Conservation (phyloP, 257 asterid species). For the Apocynum venetum region DNA sequence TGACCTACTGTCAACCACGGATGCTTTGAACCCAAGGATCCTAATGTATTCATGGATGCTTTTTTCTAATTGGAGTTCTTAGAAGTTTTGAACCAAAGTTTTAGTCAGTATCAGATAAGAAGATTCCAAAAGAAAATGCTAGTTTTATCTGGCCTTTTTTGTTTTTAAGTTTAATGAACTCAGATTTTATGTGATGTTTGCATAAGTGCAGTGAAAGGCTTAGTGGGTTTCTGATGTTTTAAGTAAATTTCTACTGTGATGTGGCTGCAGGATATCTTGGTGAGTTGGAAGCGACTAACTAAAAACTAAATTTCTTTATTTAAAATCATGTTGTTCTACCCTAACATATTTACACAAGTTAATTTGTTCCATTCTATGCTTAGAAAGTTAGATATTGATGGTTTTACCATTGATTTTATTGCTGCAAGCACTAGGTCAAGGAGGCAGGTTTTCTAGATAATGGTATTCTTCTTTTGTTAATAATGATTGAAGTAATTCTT, state of each 20-base stretch:
- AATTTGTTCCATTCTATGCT: neutral
- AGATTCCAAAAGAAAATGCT: neutral
- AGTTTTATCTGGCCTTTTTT: neutral
- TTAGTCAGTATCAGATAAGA: neutral
- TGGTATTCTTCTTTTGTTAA: neutral
- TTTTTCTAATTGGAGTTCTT: neutral
- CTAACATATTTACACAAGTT: neutral
- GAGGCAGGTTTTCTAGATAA: too few species aligned
- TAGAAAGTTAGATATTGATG: neutral
- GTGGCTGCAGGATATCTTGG: too few species aligned
- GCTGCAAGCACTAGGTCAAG: too few species aligned
- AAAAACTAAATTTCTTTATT: neutral
- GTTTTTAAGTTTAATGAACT: neutral
- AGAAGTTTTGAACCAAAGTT: neutral
- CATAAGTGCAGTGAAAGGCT: neutral
- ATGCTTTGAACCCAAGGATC: neutral
- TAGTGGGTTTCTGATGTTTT: neutral
- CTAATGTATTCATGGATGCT: too few species aligned
- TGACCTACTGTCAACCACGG: neutral
- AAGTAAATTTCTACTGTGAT: neutral
- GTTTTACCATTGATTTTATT: neutral
- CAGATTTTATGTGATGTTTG: neutral
- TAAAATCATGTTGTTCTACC: neutral
- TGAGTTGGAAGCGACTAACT: neutral
- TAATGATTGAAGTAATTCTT: neutral